Base-by-base conservation (phyloP, 225 moss, liverwort and hornwort genomes). In the Lunularia cruciata region DNA sequence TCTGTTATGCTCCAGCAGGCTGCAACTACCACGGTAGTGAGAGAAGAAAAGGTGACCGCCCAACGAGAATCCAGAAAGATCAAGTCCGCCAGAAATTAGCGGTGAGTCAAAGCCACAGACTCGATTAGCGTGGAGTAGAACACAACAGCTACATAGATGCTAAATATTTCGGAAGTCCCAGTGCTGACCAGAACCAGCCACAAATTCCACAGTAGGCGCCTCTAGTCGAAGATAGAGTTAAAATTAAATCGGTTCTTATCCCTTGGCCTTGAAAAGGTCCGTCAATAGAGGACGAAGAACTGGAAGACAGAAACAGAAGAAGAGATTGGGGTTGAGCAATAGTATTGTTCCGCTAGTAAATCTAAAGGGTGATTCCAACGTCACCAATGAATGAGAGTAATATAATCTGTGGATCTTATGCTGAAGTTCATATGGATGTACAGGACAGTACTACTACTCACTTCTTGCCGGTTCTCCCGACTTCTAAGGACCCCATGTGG, bases 401-500 rank as follows among this genome's bases (percentile, higher is more conserved):
- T n/a, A n/a, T n/a, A n/a, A 48, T 48, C n/a, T 48, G 19, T 48
- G 18, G 48, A 11, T 2, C 43, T 16, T n/a, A 19, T 48, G 48
- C n/a, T n/a, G n/a, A n/a, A n/a, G n/a, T n/a, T n/a, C n/a, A n/a
- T n/a, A n/a, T n/a, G n/a, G n/a, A n/a, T n/a, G n/a, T n/a, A n/a
- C n/a, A n/a, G n/a, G n/a, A n/a, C n/a, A n/a, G n/a, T n/a, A n/a
- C n/a, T n/a, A n/a, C n/a, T n/a, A n/a, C n/a, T n/a, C n/a, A n/a
- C n/a, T 48, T 20, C 48, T 48, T 48, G 14, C 20, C 48, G 48
- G 19, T 48, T n/a, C 48, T 18, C 48, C 14, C 3, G 14, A 48
- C 48, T 48, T 20, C 48, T 48, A 16, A 43, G 43, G 48, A n/a
- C 48, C 48, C 48, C 48, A 48, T 48, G 48, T 48, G 48, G 48